Evolutionary conservation across 1,139 yeast genomes (phyloP).

Genomic region (Geotrichum cucujoidarum): DNA sequence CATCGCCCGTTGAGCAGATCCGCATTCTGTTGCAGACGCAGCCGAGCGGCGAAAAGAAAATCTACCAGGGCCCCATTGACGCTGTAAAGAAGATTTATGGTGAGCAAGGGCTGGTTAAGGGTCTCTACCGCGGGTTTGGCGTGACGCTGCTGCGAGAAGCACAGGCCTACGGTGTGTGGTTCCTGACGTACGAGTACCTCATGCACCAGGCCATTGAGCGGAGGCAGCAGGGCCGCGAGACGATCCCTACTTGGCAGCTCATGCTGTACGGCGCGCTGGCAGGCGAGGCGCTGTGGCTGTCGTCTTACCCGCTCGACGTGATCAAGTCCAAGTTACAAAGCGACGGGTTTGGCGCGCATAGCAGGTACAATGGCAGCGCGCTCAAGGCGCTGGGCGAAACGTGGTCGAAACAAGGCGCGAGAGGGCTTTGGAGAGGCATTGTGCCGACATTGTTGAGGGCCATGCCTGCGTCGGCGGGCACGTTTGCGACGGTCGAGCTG

Average conservation of each 20-base stretch:
- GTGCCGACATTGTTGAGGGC: conserved; percentile 67
- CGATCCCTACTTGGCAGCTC: conserved; percentile 58
- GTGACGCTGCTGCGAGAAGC: conserved; percentile 63
- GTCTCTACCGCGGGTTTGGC: conserved; percentile 55
- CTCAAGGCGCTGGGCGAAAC: conserved; percentile 47
- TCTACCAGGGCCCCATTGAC: conserved; percentile 74
- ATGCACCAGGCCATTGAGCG: conserved; percentile 35
- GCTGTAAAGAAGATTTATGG: conserved; percentile 53
- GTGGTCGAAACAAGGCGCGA: conserved; percentile 44
- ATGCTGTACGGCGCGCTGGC: conserved; percentile 63
- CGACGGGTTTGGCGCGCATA: conserved; percentile 51
- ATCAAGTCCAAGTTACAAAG: conserved; percentile 67
- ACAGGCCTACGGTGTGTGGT: conserved; percentile 84
- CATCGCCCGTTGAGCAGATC: conserved; percentile 88
- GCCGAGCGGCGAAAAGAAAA: conserved; percentile 48
- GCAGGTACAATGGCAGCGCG: conserved; percentile 46
- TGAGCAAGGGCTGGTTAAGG: conserved; percentile 47
- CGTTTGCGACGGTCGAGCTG: conserved; percentile 72
- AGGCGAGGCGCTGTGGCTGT: conserved; percentile 67
- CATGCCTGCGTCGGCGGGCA: conserved; percentile 69
- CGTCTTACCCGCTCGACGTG: conserved; percentile 68
- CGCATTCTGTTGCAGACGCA: conserved; percentile 89
- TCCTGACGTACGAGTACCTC: conserved; percentile 61
- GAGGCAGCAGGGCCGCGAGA: conserved; percentile 40
- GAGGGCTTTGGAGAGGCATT: conserved; percentile 69